phyloP scores from a whole-genome alignment of 169 alveolate genomes.

The Perkinsus marinus region DNA sequence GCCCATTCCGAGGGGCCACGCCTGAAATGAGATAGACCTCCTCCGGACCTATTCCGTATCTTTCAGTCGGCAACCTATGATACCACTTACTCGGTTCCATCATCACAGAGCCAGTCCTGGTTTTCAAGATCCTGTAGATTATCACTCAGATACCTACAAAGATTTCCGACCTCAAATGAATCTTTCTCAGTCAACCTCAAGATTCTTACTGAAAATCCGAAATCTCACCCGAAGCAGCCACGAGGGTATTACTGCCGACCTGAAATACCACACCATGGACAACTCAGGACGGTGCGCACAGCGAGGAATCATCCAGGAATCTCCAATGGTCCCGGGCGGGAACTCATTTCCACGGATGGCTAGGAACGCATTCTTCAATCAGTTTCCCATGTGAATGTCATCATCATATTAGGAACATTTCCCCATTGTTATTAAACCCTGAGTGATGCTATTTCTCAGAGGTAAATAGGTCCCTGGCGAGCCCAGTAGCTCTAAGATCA shows the following conservation, averaged over 20 bases:
- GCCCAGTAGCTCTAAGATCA: too few relatives aligned
- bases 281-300: neutral
- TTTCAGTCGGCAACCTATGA: neutral
- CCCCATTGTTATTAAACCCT: too few relatives aligned
- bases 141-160: neutral
- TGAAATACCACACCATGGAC: neutral
- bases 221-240: slow-evolving; percentile 52
- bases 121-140: neutral
- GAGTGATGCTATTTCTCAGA: too few relatives aligned
- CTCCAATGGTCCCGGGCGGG: neutral
- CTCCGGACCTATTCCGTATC: neutral
- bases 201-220: slow-evolving; percentile 46
- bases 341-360: too few relatives aligned
- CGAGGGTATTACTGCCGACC: slow-evolving; percentile 29
- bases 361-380: too few relatives aligned
- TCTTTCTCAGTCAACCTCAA: slow-evolving; percentile 26
- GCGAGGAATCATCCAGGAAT: neutral
- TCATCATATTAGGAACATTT: too few relatives aligned
- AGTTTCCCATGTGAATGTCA: too few relatives aligned
- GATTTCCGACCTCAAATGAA: neutral
- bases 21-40: neutral
- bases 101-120: slow-evolving; percentile 37
- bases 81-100: slow-evolving; percentile 15
- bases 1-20: slow-evolving; percentile 45
- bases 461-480: too few relatives aligned